A percentile compares a stretch with the other conserved stretches of the same genome.
Conservation (phyloP, 1,284 basidiomycete genomes). For the Puccinia triticina region DNA sequence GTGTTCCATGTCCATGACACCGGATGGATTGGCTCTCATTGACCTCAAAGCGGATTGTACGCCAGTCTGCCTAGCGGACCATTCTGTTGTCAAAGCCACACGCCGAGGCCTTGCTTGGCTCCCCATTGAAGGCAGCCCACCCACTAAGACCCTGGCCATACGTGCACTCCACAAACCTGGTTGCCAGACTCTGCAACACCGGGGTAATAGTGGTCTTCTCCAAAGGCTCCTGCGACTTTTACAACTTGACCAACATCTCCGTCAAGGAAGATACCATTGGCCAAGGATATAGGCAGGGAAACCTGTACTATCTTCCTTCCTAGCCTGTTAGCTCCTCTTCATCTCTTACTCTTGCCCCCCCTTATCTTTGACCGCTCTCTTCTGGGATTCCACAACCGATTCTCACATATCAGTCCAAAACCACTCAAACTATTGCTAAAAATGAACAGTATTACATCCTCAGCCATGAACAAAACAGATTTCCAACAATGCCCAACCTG, state of each 20-base stretch:
- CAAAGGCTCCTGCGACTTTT: not conserved
- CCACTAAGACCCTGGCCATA: not conserved
- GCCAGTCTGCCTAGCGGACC: not conserved
- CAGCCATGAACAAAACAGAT: too few relatives aligned
- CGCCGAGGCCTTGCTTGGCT: not conserved
- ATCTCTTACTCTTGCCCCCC: not conserved
- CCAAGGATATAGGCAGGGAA: not conserved
- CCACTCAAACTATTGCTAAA: too few relatives aligned
- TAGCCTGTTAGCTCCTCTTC: too few relatives aligned
- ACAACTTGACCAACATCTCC: not conserved
- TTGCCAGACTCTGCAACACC: not conserved
- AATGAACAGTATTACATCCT: too few relatives aligned
- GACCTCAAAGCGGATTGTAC: not conserved
- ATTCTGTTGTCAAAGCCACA: not conserved
- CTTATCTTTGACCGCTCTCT: too few relatives aligned
- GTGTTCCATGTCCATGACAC: slow-evolving; percentile 20
- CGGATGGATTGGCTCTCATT: not conserved
- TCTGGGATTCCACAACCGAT: too few relatives aligned
- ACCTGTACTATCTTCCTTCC: slow-evolving; percentile 15
- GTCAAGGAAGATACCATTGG: not conserved
- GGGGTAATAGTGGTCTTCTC: not conserved
- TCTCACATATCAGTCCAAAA: too few relatives aligned
- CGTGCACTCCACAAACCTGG: not conserved
- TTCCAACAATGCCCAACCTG: too few relatives aligned
- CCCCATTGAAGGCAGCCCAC: not conserved